Percentiles rank a stretch among this genome's conserved stretches.
Evolutionary conservation across 768 basidiomycete genomes (phyloP).

Genomic region (Hypholoma sublateritium): DNA sequence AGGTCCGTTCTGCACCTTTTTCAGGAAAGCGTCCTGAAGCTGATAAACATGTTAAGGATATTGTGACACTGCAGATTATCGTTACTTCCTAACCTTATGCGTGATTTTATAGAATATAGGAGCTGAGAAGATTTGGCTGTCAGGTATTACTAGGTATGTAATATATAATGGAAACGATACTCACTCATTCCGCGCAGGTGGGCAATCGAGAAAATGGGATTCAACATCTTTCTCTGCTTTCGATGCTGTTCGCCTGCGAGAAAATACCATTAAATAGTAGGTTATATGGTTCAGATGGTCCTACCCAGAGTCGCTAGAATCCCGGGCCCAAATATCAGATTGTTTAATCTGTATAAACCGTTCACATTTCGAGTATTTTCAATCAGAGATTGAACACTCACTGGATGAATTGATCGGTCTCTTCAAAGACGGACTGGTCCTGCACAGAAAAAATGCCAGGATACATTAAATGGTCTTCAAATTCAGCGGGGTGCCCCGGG

Average conservation of each 20-base stretch:
- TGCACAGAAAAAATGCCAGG: constrained; percentile 4
- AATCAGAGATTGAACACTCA: constrained; percentile 4
- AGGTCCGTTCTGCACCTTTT: constrained; percentile 19
- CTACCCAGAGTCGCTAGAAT: constrained; percentile 20
- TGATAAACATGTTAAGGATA: constrained; percentile 4
- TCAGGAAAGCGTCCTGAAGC: constrained; percentile 24
- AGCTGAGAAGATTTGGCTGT: constrained; percentile 13
- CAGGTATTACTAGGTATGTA: not conserved
- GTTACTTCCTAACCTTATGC: constrained; percentile 20
- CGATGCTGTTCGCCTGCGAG: constrained; percentile 37
- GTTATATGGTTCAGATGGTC: not conserved
- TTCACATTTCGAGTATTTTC: not conserved
- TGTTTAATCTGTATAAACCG: constrained; percentile 10
- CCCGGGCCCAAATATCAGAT: constrained; percentile 17
- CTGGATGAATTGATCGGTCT: constrained; percentile 25
- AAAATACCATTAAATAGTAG: not conserved
- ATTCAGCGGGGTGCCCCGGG: no score
- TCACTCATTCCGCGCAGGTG: constrained; percentile 38
- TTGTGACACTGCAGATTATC: not conserved
- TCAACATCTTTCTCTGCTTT: constrained; percentile 43
- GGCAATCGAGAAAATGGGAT: constrained; percentile 41
- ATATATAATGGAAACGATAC: not conserved
- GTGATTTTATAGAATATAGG: constrained; percentile 33
- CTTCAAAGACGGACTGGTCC: constrained; percentile 34
- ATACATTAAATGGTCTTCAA: not conserved